Evolutionary conservation across 768 basidiomycete genomes (phyloP), one percentile per base, ranked within the genome.

Genomic region (Agrocybe chaxingu): DNA sequence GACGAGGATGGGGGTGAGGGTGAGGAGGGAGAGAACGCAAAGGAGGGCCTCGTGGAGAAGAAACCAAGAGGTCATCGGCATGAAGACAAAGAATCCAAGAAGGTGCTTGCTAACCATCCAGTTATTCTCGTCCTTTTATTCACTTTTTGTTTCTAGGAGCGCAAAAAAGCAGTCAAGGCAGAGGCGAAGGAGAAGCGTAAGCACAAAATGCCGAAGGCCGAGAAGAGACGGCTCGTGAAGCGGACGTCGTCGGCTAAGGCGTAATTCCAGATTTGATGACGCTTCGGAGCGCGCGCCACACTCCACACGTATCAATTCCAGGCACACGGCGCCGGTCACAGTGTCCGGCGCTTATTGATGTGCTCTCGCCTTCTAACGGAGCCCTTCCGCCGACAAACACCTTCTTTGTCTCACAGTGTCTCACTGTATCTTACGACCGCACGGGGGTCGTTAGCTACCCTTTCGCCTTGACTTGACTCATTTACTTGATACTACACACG

Each of bases 181-280:
- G 90, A 91, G 66, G 85, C 89, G 35, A 79, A 85, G 61, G 94
- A 97, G 72, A 89, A 81, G 66, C 78, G 96, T 54, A 92, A 93
- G 68, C 76, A 81, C 58, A 98, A 98, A 73, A 92, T 98, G 77
- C 90, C 95, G 41, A 98, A 98, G 65, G 84, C 87, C 37, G 92
- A 96, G 70, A 98, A 98, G 76, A 92, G 92, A 72, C 79, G 83
- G 37, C 81, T 80, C 55, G 78, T 98, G 59, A 97, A 92, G 59
- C 78, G 76, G 61, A 71, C 67, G 42, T 24, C 24, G 24, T 24
- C 24, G 24, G 5, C 24, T 5, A 72, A 65, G 42, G 58, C 63
- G 19, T 54, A 58, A 54, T 50, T 18, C 35, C 37, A 36, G 19
- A 40, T 40, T 19, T 12, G 38, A 13, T 40, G 13, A 11, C 11